Percentiles rank a stretch among this genome's conserved stretches.
Conservation (phyloP, 768 basidiomycete genomes). For the Hypholoma sublateritium region DNA sequence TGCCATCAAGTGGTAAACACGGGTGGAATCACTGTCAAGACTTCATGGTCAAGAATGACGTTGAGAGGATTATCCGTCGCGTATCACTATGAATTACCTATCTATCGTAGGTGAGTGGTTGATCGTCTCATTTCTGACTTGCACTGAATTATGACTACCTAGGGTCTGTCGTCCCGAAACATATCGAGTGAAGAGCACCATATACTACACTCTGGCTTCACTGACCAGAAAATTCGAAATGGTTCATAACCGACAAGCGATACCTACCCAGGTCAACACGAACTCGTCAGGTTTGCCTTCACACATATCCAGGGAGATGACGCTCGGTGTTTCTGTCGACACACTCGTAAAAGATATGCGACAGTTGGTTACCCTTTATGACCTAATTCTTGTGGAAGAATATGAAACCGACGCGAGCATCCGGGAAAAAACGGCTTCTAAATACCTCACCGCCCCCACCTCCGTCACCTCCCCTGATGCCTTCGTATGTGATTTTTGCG, state of each 20-base stretch:
- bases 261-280: neutral
- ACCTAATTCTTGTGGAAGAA: slow-evolving; percentile 53
- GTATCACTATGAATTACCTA: slow-evolving; percentile 70
- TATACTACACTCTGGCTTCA: slow-evolving; percentile 52
- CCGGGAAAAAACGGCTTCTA: neutral
- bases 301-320: neutral
- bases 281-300: neutral
- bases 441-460: slow-evolving; percentile 6
- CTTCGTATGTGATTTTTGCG: slow-evolving; percentile 74
- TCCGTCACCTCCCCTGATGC: slow-evolving; percentile 11
- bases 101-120: slow-evolving; percentile 67
- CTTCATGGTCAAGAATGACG: slow-evolving; percentile 87
- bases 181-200: slow-evolving; percentile 70
- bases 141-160: neutral
- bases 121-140: neutral
- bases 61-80: slow-evolving; percentile 57
- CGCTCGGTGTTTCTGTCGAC: neutral
- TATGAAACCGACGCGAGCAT: slow-evolving; percentile 18
- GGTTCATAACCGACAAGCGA: neutral
- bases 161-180: slow-evolving; percentile 83
- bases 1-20: slow-evolving; percentile 84
- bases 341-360: slow-evolving; percentile 25
- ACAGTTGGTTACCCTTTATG: slow-evolving; percentile 45
- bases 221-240: slow-evolving; percentile 25
- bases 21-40: slow-evolving; percentile 81